Percentiles rank a stretch among this genome's conserved stretches.
These are phyloP conservation scores for Alnus rubra DNA, from an alignment of 306 rosid genomes.

Conservation along the genomic window DNA sequence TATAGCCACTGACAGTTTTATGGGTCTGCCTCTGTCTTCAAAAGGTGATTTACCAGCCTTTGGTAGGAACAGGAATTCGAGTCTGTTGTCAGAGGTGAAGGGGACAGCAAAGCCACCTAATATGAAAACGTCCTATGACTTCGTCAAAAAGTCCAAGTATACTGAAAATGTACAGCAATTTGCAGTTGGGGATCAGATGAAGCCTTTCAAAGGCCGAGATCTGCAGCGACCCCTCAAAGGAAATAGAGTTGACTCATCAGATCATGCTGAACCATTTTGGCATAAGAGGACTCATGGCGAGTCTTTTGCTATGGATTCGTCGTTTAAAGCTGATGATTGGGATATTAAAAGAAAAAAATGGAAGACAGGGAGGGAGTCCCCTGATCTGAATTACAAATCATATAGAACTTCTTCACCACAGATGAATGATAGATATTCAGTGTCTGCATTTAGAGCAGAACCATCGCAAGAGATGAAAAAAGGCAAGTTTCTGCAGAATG, in stretches of 20 bases:
- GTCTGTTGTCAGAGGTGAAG: constrained; percentile 49
- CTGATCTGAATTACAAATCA: constrained; percentile 57
- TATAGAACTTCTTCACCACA: constrained; percentile 80
- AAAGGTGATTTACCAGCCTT: constrained; percentile 55
- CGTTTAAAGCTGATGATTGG: constrained; percentile 62
- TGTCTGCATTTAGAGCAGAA: constrained; percentile 65
- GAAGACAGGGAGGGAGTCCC: constrained; percentile 72
- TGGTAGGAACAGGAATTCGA: constrained; percentile 49
- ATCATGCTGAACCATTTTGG: constrained; percentile 41
- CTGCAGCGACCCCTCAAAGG: constrained; percentile 41
- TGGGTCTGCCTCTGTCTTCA: constrained; percentile 58
- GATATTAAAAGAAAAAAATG: constrained; percentile 61
- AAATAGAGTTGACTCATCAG: constrained; percentile 47
- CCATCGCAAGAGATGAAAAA: constrained; percentile 57
- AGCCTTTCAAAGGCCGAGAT: constrained; percentile 49
- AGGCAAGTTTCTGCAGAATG: constrained; percentile 54
- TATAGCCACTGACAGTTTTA: constrained; percentile 44
- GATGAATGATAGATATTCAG: constrained; percentile 52
- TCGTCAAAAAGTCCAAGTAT: constrained; percentile 55
- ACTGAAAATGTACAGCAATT: constrained; percentile 58
- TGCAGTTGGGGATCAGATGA: constrained; percentile 50
- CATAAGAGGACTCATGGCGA: constrained; percentile 51
- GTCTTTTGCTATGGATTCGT: constrained; percentile 54
- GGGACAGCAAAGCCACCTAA: constrained; percentile 51
- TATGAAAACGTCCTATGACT: constrained; percentile 49